A percentile compares a stretch with the other conserved stretches of the same genome.
These are phyloP conservation scores for Chimonanthus salicifolius DNA, from an alignment of 164 flowering plant species.

Conservation along the genomic window DNA sequence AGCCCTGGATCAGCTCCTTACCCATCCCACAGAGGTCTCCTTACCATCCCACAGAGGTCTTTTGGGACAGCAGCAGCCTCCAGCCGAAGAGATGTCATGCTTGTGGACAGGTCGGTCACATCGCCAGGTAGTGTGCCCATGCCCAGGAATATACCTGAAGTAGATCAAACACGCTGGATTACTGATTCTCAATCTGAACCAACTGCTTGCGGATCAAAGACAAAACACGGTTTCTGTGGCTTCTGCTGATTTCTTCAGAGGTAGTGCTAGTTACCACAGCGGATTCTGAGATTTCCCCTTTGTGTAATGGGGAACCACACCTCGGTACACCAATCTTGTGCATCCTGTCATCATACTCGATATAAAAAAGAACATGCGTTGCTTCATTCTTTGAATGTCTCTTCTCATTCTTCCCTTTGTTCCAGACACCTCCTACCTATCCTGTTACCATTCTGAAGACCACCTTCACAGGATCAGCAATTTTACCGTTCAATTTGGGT, in stretches of 20 bases:
- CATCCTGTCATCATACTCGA: slow-evolving; percentile 36
- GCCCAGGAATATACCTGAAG: slow-evolving; percentile 56
- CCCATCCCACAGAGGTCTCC: too few relatives aligned
- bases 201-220: slow-evolving; percentile 73
- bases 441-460: slow-evolving; percentile 6
- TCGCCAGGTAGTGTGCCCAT: background rate
- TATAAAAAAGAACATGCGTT: slow-evolving; percentile 42
- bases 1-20: too few relatives aligned
- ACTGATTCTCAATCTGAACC: slow-evolving; percentile 84
- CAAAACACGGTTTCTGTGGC: slow-evolving; percentile 50
- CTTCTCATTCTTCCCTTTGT: slow-evolving; percentile 17
- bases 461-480: slow-evolving; percentile 38
- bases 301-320: slow-evolving; percentile 63
- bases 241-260: slow-evolving; percentile 24
- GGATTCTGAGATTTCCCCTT: slow-evolving; percentile 31
- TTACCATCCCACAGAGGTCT: too few relatives aligned
- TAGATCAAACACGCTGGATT: slow-evolving; percentile 70
- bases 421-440: slow-evolving; percentile 14
- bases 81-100: background rate
- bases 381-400: slow-evolving; percentile 32
- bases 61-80: too few relatives aligned
- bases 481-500: slow-evolving; percentile 48
- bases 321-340: slow-evolving; percentile 37
- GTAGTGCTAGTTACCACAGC: slow-evolving; percentile 19
- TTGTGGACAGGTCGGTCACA: background rate